phyloP scores from a whole-genome alignment of 1,284 basidiomycete species.

The Naganishia liquefaciens region DNA sequence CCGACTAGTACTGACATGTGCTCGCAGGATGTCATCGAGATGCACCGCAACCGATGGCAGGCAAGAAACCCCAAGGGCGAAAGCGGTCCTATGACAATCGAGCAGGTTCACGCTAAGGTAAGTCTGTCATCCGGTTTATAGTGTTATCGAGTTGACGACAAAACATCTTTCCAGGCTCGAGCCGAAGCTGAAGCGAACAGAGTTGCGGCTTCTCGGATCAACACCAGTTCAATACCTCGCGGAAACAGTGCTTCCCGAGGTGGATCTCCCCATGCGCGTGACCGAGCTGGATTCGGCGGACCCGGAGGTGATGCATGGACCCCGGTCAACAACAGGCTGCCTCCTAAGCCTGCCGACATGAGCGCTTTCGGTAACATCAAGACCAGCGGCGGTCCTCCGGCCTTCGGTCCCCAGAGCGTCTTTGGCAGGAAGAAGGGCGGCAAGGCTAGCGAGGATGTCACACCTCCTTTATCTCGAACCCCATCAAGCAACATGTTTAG shows the following conservation, averaged over 20 bases:
- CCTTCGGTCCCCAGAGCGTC: conserved; percentile 76
- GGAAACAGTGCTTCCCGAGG: conserved; percentile 66
- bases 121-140: conserved; percentile 43
- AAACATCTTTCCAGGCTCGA: conserved; percentile 64
- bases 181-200: conserved; percentile 63
- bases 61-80: conserved; percentile 63
- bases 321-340: conserved; percentile 64
- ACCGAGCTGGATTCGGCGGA: conserved; percentile 59
- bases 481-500: conserved; percentile 88
- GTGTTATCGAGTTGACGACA: conserved; percentile 33
- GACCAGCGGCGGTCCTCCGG: conserved; percentile 60
- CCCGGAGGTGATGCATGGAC: conserved; percentile 72
- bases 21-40: conserved; percentile 78
- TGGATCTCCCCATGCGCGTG: conserved; percentile 83
- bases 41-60: conserved; percentile 80
- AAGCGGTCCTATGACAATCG: conserved; percentile 82
- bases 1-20: conserved; percentile 26
- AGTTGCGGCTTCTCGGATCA: conserved; percentile 64
- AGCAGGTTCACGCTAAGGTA: conserved; percentile 83
- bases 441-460: conserved; percentile 55
- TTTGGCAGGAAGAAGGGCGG: conserved; percentile 72
- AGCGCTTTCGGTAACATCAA: conserved; percentile 83
- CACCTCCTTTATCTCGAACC: conserved; percentile 67
- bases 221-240: conserved; percentile 46
- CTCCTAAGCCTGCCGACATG: conserved; percentile 72